Base-by-base conservation (phyloP, 768 basidiomycete species). In the Trametes meyenii region DNA sequence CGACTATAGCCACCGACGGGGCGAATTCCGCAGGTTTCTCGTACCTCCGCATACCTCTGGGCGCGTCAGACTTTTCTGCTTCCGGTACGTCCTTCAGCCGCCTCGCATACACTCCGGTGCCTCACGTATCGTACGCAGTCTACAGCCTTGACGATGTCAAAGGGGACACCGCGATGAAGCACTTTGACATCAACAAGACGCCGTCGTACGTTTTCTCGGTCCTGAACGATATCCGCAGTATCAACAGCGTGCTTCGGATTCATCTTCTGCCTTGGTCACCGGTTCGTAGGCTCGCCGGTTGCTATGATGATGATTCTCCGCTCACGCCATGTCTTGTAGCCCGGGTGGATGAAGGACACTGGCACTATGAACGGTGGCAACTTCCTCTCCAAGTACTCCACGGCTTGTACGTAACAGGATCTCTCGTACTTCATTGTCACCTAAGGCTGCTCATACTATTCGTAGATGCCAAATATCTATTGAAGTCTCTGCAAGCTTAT, bases 341-440 rank as follows among this genome's bases (percentile, higher is more conserved):
- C 90, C 13, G 86, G 76, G 1, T 92, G 90, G 90, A 89, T 90
- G 88, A 91, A 92, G 72, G 76, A 74, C 43, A 83, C 79, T 55
- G 79, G 79, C 1, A 81, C 82, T 0, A 89, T 89, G 86, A 78
- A 84, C 33, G 89, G 89, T 1, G 89, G 88, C 29, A 81, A 79
- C 7, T 69, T 90, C 51, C 66, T 78, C 29, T 78, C 82, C 0
- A 74, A 77, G 50, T 84, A 83, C 58, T 72, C 81, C 40, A 71
- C 71, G 35, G 68, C 73, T 0, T 85, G 85, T 88, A 60, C 58
- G 84, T 73, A 5, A 13, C 36, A 7, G 7, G 5, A 23, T 36
- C 5, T 16, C 21, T 52, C 1, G 13, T 54, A 21, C 19, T 7
- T 29, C 13, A 26, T 12, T n/a, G n/a, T 19, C 21, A 36, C n/a